These are phyloP conservation scores for Atkinsonella hypoxylon DNA, from an alignment of 2,329 filamentous ascomycete species.

Conservation along the genomic window DNA sequence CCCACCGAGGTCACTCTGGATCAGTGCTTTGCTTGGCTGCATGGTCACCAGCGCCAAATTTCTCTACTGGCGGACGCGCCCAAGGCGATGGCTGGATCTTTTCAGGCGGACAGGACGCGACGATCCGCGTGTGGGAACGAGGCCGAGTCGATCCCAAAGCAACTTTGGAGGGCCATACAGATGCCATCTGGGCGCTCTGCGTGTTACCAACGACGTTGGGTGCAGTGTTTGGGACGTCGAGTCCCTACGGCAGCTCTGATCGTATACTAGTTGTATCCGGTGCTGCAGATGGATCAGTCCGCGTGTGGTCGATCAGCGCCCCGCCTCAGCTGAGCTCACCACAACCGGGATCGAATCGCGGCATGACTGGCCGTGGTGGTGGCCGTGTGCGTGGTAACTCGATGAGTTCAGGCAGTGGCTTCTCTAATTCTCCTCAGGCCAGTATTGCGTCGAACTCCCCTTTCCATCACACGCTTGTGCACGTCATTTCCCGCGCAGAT, in stretches of 20 bases:
- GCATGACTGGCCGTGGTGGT: constrained; percentile 44
- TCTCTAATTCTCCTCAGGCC: constrained; percentile 81
- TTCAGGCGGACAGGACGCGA: constrained; percentile 88
- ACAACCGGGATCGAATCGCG: constrained; percentile 52
- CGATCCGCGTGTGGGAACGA: constrained; percentile 89
- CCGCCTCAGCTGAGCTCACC: constrained; percentile 79
- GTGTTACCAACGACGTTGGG: constrained; percentile 77
- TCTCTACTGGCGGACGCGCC: constrained; percentile 77
- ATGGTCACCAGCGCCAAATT: constrained; percentile 78
- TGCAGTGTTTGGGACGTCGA: constrained; percentile 65
- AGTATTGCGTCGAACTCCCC: constrained; percentile 74
- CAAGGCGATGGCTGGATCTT: constrained; percentile 97
- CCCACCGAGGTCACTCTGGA: constrained; percentile 86
- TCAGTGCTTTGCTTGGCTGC: constrained; percentile 78
- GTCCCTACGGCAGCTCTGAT: constrained; percentile 67
- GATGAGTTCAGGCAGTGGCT: constrained; percentile 87
- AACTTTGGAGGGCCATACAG: constrained; percentile 84
- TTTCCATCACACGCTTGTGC: constrained; percentile 79
- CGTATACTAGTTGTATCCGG: constrained; percentile 85
- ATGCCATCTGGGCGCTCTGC: constrained; percentile 92
- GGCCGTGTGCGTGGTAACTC: constrained; percentile 81
- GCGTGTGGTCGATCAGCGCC: constrained; percentile 88
- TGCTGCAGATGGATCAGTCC: constrained; percentile 79
- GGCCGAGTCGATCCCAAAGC: constrained; percentile 91
- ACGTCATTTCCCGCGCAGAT: constrained; percentile 65